phyloP scores from a whole-genome alignment of 176 grass and related monocot genomes.

The Juncus inflexus region DNA sequence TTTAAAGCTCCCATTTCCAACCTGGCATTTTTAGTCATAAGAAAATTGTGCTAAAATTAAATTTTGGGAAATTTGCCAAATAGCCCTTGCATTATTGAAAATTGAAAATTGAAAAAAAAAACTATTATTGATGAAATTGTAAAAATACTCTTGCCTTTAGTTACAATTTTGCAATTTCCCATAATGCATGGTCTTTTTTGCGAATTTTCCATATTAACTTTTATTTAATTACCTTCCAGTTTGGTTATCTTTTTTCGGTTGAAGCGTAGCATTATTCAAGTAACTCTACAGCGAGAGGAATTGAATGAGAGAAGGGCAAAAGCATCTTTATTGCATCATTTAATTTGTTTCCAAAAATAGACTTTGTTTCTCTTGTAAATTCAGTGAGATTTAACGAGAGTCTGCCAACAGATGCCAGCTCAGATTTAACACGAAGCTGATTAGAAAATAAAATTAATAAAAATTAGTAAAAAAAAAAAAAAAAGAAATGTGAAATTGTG shows the following conservation, averaged over 20 bases:
- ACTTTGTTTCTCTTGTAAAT: conserved; percentile 75
- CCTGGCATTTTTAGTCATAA: conserved; percentile 36
- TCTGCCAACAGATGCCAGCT: conserved; percentile 75
- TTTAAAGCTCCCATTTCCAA: conserved; percentile 74
- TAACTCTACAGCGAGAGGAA: conserved; percentile 85
- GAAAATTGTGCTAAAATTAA: too few species aligned
- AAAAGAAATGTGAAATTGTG: not conserved
- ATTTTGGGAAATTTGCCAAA: too few species aligned
- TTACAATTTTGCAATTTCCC: not conserved
- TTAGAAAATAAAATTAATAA: not conserved
- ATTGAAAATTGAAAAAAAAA: too few species aligned
- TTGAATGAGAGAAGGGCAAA: conserved; percentile 63
- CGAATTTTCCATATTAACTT: not conserved
- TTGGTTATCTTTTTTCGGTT: conserved; percentile 82
- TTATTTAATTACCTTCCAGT: conserved; percentile 64
- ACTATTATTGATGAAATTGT: too few species aligned
- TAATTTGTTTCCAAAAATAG: conserved; percentile 66
- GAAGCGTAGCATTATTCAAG: conserved; percentile 67
- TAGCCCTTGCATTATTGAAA: too few species aligned
- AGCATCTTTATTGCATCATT: conserved; percentile 53
- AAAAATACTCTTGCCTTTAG: too few species aligned
- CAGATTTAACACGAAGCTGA: conserved; percentile 77
- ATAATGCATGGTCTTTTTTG: too few species aligned
- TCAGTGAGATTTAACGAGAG: conserved; percentile 83
- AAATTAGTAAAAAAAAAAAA: not conserved